These are phyloP conservation scores for Candida nitratophila DNA, from an alignment of 805 yeast species.

Conservation along the genomic window DNA sequence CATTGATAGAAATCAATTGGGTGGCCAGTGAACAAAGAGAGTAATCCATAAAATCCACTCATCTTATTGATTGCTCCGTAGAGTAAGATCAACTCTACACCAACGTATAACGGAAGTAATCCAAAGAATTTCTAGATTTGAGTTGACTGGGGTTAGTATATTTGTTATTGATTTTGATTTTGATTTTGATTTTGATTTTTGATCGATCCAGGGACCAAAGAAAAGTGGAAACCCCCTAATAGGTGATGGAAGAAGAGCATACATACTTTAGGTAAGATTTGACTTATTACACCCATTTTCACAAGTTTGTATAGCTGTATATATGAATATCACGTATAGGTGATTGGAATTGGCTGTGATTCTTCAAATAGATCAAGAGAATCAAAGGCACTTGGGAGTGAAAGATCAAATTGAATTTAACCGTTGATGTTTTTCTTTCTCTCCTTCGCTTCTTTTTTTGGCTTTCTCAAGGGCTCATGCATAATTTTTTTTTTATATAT, in stretches of 20 bases:
- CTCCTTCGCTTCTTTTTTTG: too few species aligned
- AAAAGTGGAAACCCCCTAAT: too few species aligned
- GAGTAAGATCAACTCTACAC: constrained; percentile 76
- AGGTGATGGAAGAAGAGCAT: neutral
- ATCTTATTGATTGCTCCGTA: constrained; percentile 80
- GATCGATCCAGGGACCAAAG: neutral
- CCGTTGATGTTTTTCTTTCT: too few species aligned
- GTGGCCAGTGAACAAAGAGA: constrained; percentile 85
- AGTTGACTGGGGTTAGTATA: too few species aligned
- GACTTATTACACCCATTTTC: neutral
- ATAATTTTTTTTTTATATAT: neutral
- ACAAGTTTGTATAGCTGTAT: too few species aligned
- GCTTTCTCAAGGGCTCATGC: too few species aligned
- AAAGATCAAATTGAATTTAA: too few species aligned
- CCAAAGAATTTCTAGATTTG: constrained; percentile 51
- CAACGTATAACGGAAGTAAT: constrained; percentile 70
- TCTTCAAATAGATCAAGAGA: too few species aligned
- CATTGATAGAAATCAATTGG: constrained; percentile 79
- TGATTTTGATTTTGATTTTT: neutral
- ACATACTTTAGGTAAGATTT: constrained; percentile 16
- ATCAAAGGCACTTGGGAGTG: too few species aligned
- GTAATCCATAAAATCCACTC: constrained; percentile 80
- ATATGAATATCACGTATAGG: too few species aligned
- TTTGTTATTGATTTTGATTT: neutral
- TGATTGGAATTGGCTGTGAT: too few species aligned